A percentile compares a stretch with the other conserved stretches of the same genome.
Evolutionary conservation across 768 basidiomycete species (phyloP).

Genomic region (Panaeolus cyanescens): DNA sequence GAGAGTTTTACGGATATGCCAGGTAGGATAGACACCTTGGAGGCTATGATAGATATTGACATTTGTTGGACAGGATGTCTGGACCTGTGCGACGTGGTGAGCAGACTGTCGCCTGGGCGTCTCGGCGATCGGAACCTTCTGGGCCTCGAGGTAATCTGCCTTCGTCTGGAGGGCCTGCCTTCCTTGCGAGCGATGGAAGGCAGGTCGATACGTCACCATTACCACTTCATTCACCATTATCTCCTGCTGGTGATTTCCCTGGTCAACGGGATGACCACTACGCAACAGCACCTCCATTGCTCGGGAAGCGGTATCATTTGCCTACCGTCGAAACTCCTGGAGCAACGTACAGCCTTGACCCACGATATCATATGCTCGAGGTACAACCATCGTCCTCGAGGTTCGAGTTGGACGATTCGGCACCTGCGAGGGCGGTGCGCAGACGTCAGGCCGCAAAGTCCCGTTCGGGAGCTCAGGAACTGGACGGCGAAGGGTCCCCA

Average conservation of each 20-base stretch:
- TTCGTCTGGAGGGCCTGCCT: not conserved
- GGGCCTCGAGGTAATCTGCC: conserved; percentile 12
- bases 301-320: conserved; percentile 38
- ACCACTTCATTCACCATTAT: conserved; percentile 18
- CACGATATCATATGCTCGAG: conserved; percentile 3
- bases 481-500: conserved; percentile 21
- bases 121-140: conserved; percentile 30
- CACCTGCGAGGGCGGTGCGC: conserved; percentile 39
- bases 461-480: conserved; percentile 10
- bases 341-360: conserved; percentile 34
- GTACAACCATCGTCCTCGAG: conserved; percentile 1
- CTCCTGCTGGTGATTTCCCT: not conserved
- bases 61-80: conserved; percentile 56
- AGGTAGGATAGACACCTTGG: conserved; percentile 41
- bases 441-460: conserved; percentile 8
- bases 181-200: conserved; percentile 40
- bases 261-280: conserved; percentile 4
- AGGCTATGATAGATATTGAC: conserved; percentile 5
- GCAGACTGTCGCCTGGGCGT: conserved; percentile 59
- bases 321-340: conserved; percentile 27
- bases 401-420: conserved; percentile 42
- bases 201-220: conserved; percentile 48
- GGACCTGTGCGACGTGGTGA: conserved; percentile 60
- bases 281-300: conserved; percentile 55
- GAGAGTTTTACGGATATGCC: conserved; percentile 94